Conservation (phyloP, 225 moss, liverwort and hornwort species). For the Marchantia paleacea region DNA sequence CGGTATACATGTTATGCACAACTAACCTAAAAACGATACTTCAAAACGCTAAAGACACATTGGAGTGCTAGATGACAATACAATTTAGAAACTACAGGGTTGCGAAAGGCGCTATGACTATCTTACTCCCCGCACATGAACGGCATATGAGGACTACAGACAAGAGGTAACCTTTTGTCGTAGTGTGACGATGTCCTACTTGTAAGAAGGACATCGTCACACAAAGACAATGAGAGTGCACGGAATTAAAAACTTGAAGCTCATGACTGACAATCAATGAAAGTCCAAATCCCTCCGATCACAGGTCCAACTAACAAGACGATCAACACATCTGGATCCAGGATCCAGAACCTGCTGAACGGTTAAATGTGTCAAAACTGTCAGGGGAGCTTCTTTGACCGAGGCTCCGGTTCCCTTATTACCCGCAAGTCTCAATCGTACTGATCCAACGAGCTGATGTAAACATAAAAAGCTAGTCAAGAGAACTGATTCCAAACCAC, state of each 20-base stretch:
- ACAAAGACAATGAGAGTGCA: not conserved
- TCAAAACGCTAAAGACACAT: not conserved
- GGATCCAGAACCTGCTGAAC: not conserved
- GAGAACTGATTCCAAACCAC: not conserved
- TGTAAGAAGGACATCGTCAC: not conserved
- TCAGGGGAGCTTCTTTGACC: not conserved
- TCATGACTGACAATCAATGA: not conserved
- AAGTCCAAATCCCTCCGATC: not conserved
- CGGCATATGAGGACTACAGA: slow-evolving; percentile 2
- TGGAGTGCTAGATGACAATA: not conserved
- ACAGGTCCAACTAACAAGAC: not conserved
- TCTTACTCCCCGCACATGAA: not conserved
- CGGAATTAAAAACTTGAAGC: not conserved
- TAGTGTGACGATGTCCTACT: not conserved
- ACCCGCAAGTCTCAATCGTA: not conserved
- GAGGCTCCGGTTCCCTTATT: not conserved
- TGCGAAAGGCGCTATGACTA: not conserved
- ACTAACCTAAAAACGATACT: not conserved
- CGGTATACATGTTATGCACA: not conserved
- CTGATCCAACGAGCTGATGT: not conserved
- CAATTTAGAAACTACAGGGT: not conserved
- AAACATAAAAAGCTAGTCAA: not conserved
- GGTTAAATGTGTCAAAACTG: not conserved
- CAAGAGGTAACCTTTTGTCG: not conserved
- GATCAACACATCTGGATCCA: not conserved